Base-by-base conservation (phyloP, 2,329 filamentous ascomycete genomes). In the Metarhizium album region DNA sequence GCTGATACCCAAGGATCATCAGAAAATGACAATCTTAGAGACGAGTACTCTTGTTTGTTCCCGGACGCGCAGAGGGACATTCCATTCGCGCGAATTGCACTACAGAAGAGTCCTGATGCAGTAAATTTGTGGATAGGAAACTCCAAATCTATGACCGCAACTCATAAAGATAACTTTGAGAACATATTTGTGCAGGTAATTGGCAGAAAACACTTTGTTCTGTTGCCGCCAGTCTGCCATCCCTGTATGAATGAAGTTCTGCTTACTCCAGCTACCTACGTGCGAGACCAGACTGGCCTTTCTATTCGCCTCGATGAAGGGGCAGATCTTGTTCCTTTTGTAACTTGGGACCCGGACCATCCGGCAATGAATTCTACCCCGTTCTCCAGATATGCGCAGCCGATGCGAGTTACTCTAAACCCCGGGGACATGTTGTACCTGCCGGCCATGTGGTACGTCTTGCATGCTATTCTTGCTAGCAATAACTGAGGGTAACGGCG, bases 111-210 rank as follows among this genome's bases (percentile, higher is more conserved):
- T 0, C 84, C 87, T 0, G 87, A 93, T 55, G 87, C 87, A 14
- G 78, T 89, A 54, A 93, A 93, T 62, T 74, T 93, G 60, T 91
- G 87, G 87, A 81, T 93, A 47, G 87, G 87, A 49, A 86, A 87
- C 67, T 79, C 80, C 1, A 73, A 72, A 37, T 86, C 82, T 24
- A 74, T 78, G 1, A 90, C 87, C 0, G 83, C 84, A 0, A 65
- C 90, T 49, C 88, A 93, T 68, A 86, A 85, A 60, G 88, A 93
- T 67, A 86, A 86, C 59, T 91, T 90, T 64, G 87, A 93, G 65
- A 93, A 93, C 63, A 75, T 93, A 0, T 93, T 90, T 64, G 84
- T 88, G 1, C 87, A 91, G 60, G 66, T 91, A 14, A 65, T 81
- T 1, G 88, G 87, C 0, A 69, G 70, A 51, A 93, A 93, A 63